Conservation (phyloP, 495 filamentous ascomycete species). For the Hypomontagnella monticulosa region DNA sequence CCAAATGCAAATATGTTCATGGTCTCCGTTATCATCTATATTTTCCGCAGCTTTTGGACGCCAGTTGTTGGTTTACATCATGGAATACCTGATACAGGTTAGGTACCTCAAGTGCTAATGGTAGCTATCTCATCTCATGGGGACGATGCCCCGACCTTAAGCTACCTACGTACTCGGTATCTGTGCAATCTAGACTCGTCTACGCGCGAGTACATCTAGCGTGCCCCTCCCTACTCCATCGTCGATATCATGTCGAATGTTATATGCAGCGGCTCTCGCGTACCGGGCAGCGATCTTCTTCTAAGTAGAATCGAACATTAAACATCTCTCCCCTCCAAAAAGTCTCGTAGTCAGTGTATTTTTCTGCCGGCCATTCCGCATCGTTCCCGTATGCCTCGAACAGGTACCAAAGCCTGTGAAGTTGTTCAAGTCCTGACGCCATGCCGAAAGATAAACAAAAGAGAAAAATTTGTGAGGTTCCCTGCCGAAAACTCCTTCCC, state of each 20-base stretch:
- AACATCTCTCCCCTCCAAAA: slow-evolving; percentile 26
- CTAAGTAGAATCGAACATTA: slow-evolving; percentile 35
- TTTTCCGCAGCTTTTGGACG: slow-evolving; percentile 11
- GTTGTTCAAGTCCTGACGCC: slow-evolving; percentile 40
- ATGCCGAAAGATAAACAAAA: slow-evolving; percentile 35
- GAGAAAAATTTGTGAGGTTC: slow-evolving; percentile 30
- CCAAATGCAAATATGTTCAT: not conserved
- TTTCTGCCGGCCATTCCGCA: slow-evolving; percentile 32
- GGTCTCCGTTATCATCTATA: slow-evolving; percentile 6
- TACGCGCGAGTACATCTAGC: slow-evolving; percentile 12
- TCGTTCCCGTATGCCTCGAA: slow-evolving; percentile 41
- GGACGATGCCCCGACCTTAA: slow-evolving; percentile 4
- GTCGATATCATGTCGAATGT: slow-evolving; percentile 29
- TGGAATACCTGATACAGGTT: slow-evolving; percentile 17
- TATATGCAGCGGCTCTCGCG: slow-evolving; percentile 23
- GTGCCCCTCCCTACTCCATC: slow-evolving; percentile 8
- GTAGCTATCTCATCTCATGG: slow-evolving; percentile 26
- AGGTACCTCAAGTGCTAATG: slow-evolving; percentile 4
- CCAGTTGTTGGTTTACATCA: slow-evolving; percentile 12
- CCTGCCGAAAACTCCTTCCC: slow-evolving; percentile 46
- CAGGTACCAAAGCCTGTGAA: slow-evolving; percentile 29
- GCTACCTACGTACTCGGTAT: slow-evolving; percentile 12
- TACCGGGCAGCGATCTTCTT: slow-evolving; percentile 20
- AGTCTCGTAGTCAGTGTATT: slow-evolving; percentile 28
- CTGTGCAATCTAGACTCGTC: slow-evolving; percentile 20